phyloP scores from a whole-genome alignment of 768 basidiomycete species.

The Guyanaporus albipodus region DNA sequence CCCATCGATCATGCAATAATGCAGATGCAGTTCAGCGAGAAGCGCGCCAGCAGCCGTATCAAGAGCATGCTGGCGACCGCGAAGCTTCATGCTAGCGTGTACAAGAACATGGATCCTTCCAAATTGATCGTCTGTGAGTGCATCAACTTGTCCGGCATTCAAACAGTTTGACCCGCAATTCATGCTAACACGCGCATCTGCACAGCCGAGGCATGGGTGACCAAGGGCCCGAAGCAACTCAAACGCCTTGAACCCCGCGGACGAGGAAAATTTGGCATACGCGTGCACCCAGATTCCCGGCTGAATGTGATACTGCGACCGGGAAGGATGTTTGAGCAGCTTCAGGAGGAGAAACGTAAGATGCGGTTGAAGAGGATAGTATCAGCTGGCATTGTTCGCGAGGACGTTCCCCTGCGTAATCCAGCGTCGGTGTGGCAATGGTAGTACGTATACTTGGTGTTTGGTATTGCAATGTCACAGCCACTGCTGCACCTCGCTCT shows the following conservation, averaged over 20 bases:
- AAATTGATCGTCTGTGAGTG: constrained; percentile 80
- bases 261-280: constrained; percentile 75
- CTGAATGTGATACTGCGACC: constrained; percentile 75
- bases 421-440: constrained; percentile 72
- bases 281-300: constrained; percentile 69
- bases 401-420: constrained; percentile 76
- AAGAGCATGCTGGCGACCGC: constrained; percentile 87
- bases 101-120: constrained; percentile 67
- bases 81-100: constrained; percentile 75
- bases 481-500: constrained; percentile 22
- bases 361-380: constrained; percentile 74
- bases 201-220: constrained; percentile 91
- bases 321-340: constrained; percentile 72
- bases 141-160: background rate
- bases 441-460: too few species aligned
- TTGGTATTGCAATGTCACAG: constrained; percentile 10
- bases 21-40: constrained; percentile 96
- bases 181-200: constrained; percentile 3
- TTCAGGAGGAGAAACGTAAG: constrained; percentile 55
- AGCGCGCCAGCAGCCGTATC: constrained; percentile 80
- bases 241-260: constrained; percentile 79
- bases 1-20: constrained; percentile 94
- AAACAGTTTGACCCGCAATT: background rate
- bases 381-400: constrained; percentile 74
- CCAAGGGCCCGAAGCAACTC: constrained; percentile 64